Percentiles rank a stretch among this genome's conserved stretches.
These are phyloP conservation scores for Skeletonema marinoi DNA, from an alignment of 108 stramenopile species.

Conservation along the genomic window DNA sequence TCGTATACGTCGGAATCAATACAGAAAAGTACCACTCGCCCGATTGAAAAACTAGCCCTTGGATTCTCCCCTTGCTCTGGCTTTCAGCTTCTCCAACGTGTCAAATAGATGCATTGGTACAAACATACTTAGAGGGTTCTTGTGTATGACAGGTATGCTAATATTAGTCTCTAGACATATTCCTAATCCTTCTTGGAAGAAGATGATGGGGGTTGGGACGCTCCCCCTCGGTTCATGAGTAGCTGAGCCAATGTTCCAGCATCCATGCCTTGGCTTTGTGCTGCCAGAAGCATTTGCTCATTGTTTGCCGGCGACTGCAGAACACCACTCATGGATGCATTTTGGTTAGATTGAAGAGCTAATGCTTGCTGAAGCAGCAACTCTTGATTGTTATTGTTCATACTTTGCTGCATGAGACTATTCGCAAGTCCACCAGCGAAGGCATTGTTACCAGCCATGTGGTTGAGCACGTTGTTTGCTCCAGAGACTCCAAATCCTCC, in stretches of 20 bases:
- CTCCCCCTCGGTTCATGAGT: background rate
- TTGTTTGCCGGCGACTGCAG: background rate
- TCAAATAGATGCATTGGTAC: too few relatives aligned
- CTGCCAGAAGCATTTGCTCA: background rate
- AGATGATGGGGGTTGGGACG: background rate
- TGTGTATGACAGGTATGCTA: too few relatives aligned
- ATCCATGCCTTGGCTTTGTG: background rate
- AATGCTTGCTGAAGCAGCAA: background rate
- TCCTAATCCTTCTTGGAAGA: background rate
- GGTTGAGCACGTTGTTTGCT: background rate
- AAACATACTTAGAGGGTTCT: too few relatives aligned
- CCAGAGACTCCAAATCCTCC: background rate
- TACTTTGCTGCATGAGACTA: constrained; percentile 1
- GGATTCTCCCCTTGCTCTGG: too few relatives aligned
- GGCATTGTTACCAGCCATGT: background rate
- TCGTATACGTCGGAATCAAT: background rate
- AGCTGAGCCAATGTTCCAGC: background rate
- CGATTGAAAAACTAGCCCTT: background rate
- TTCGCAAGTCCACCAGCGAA: background rate
- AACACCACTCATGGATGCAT: background rate
- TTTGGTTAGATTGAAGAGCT: background rate
- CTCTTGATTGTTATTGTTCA: background rate
- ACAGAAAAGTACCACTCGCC: background rate
- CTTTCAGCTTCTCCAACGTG: too few relatives aligned
- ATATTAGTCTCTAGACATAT: too few relatives aligned